Base-by-base conservation (phyloP, 2,329 filamentous ascomycete genomes). In the Aphanocladium album region DNA sequence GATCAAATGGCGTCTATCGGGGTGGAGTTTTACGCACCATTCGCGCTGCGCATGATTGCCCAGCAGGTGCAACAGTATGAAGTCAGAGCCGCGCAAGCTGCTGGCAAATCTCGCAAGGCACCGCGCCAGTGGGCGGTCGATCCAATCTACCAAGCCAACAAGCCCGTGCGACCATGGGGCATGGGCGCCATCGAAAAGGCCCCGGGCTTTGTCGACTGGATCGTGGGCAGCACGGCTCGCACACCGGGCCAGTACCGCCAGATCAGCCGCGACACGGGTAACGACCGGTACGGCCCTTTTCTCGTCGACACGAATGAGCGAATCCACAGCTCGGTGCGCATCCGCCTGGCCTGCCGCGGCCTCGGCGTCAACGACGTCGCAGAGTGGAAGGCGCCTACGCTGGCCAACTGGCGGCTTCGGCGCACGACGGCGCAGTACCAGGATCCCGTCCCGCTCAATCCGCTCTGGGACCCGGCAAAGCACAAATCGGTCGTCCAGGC, bases 291-390 rank as follows among this genome's bases (percentile, higher is more conserved):
- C 23, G 64, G 67, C 1, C 69, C 71, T 9, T 82, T 76, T 61
- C 75, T 85, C 27, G 67, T 77, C 56, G 76, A 80, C 62, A 85
- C 82, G 11, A 81, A 83, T 65, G 82, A 85, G 69, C 76, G 79
- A 9, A 77, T 84, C 37, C 82, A 85, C 67, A 78, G 78, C 62
- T 81, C 79, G 2, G 82, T 82, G 1, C 76, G 82, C 1, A 74
- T 83, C n/a, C 77, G 81, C 3, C 74, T 84, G 16, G 78, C 79
- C 2, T 79, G 79, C 62, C 68, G 76, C 55, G 82, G 82, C 1
- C 74, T 82, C 2, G 80, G 77, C 0, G 71, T 80, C 35, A 76
- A 84, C 63, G 82, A 84, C 65, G 68, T 71, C 25, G 71, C 67
- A 1, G 61, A 74, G n/a, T 85, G 81, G 79, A 69, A 71, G 17